A percentile compares a stretch with the other conserved stretches of the same genome.
These are phyloP conservation scores for Tetrapisispora fleetii DNA, from an alignment of 805 yeast genomes.

Conservation along the genomic window DNA sequence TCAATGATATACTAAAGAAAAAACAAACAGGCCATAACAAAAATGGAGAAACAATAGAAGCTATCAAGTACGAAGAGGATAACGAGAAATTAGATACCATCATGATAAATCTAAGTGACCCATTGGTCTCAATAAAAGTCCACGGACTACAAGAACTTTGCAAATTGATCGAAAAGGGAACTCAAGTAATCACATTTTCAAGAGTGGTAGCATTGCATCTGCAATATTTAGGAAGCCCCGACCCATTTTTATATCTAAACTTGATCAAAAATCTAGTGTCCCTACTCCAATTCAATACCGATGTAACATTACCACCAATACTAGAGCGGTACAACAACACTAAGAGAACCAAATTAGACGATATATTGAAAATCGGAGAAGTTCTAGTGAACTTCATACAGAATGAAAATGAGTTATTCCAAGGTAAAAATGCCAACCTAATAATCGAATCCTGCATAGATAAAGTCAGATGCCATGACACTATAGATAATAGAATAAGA, in stretches of 20 bases:
- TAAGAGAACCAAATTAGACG: constrained; percentile 41
- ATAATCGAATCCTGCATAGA: constrained; percentile 38
- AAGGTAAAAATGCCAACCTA: constrained; percentile 34
- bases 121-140: constrained; percentile 74
- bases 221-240: constrained; percentile 59
- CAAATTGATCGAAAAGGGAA: constrained; percentile 39
- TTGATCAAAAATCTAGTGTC: constrained; percentile 69
- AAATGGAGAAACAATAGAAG: background rate
- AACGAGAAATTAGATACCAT: constrained; percentile 45
- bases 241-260: constrained; percentile 80
- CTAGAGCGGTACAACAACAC: constrained; percentile 32
- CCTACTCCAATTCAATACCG: constrained; percentile 39
- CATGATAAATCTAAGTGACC: constrained; percentile 58
- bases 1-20: background rate
- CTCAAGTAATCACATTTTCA: constrained; percentile 42
- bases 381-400: constrained; percentile 55
- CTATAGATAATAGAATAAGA: constrained; percentile 50
- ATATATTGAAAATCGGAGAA: constrained; percentile 73
- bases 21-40: background rate
- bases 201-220: constrained; percentile 54
- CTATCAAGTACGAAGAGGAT: constrained; percentile 16
- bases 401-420: constrained; percentile 37
- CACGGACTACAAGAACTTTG: constrained; percentile 67
- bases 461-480: constrained; percentile 29
- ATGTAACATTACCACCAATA: constrained; percentile 31